Conservation (phyloP, 176 grass and related monocot species). For the Phoenix dactylifera region DNA sequence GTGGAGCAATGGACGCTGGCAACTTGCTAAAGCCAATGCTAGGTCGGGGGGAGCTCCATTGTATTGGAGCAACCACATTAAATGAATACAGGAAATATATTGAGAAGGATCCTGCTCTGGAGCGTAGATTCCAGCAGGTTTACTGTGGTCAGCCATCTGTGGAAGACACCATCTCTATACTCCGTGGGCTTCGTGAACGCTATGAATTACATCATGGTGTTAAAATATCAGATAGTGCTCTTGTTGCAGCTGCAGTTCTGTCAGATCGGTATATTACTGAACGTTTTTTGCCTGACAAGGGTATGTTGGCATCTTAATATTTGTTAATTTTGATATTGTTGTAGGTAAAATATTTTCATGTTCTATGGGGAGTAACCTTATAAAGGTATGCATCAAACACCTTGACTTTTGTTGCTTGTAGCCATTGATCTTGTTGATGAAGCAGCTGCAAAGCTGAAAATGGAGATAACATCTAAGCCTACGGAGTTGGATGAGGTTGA, state of each 20-base stretch:
- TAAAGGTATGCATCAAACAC: too few relatives aligned
- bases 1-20: constrained; percentile 88
- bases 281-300: constrained; percentile 94
- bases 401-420: constrained; percentile 22
- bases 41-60: constrained; percentile 76
- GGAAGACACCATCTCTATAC: constrained; percentile 77
- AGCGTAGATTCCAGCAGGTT: constrained; percentile 91
- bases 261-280: constrained; percentile 91
- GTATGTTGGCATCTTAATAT: constrained; percentile 10
- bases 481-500: constrained; percentile 87
- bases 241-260: constrained; percentile 76
- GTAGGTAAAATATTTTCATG: too few relatives aligned
- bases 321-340: not conserved
- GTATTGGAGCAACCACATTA: constrained; percentile 93
- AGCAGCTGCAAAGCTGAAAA: constrained; percentile 91
- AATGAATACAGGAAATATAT: constrained; percentile 97
- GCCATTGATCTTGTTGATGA: constrained; percentile 98
- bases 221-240: constrained; percentile 87
- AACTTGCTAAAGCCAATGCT: constrained; percentile 95
- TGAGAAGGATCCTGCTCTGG: constrained; percentile 91
- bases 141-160: constrained; percentile 84
- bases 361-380: too few relatives aligned
- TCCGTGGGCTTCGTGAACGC: constrained; percentile 65
- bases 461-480: constrained; percentile 97
- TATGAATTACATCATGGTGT: constrained; percentile 96